Evolutionary conservation across 176 grass and related monocot genomes (phyloP).

Genomic region (Zizania latifolia): DNA sequence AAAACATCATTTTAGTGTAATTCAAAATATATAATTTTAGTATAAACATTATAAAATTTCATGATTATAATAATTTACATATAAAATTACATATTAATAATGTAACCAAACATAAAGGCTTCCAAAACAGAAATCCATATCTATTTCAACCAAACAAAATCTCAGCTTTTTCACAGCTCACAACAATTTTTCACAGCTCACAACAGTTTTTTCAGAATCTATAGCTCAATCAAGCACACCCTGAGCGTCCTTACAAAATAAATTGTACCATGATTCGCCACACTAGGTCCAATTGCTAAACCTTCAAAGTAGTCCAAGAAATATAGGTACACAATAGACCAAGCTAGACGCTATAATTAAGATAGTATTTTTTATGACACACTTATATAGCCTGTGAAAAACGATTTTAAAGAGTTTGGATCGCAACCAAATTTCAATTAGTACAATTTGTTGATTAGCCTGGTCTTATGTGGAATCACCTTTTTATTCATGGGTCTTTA

Average conservation of each 20-base stretch:
- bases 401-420: neutral
- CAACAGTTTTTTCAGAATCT: too few species aligned
- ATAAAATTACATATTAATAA: too few species aligned
- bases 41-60: too few species aligned
- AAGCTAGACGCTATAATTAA: neutral
- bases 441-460: neutral
- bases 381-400: neutral
- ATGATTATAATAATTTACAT: too few species aligned
- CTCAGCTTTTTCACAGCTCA: too few species aligned
- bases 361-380: neutral
- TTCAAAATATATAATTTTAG: too few species aligned
- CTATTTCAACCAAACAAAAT: too few species aligned
- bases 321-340: neutral
- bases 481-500: constrained; percentile 33
- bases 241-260: constrained; percentile 5
- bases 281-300: constrained; percentile 17
- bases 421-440: neutral
- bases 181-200: too few species aligned
- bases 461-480: constrained; percentile 30
- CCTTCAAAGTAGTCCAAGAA: neutral
- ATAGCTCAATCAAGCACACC: too few species aligned
- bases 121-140: too few species aligned
- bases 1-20: too few species aligned
- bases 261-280: neutral
- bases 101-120: too few species aligned